Conservation (phyloP, 1,139 yeast genomes). For the Candida glucosophila region DNA sequence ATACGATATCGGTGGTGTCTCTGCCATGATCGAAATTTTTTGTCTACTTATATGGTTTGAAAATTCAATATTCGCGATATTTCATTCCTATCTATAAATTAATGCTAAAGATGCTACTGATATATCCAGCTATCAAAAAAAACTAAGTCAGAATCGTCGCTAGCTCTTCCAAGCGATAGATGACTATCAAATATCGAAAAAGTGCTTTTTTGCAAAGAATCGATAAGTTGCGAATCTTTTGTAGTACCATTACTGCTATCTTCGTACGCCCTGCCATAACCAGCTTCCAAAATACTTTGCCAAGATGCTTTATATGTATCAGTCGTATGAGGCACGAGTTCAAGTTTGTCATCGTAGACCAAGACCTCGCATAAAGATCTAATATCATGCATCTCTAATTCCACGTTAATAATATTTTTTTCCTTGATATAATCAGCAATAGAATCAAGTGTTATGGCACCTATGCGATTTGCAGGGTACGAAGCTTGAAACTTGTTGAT, state of each 20-base stretch:
- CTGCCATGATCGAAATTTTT: conserved; percentile 10
- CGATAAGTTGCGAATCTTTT: no score
- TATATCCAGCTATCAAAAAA: conserved; percentile 36
- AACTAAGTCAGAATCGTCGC: conserved; percentile 27
- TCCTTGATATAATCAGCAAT: conserved; percentile 70
- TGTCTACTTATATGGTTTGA: conserved; percentile 1
- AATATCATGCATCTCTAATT: conserved; percentile 65
- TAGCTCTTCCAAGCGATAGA: conserved; percentile 21
- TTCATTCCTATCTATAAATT: neutral
- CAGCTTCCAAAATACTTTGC: conserved; percentile 55
- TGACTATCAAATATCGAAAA: conserved; percentile 30
- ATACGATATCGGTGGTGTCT: conserved; percentile 19
- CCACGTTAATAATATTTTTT: conserved; percentile 75
- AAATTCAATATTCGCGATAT: no score
- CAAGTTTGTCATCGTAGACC: conserved; percentile 79
- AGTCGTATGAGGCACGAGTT: conserved; percentile 37
- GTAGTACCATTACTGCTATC: conserved; percentile 16
- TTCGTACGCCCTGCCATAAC: conserved; percentile 39
- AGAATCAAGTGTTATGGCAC: conserved; percentile 61
- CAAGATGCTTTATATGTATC: conserved; percentile 54
- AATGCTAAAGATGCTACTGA: conserved; percentile 7
- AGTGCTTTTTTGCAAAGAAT: no score
- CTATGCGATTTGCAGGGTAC: conserved; percentile 48
- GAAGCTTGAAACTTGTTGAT: conserved; percentile 24
- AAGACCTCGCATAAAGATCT: conserved; percentile 81